Base-by-base conservation (phyloP, 2,329 filamentous ascomycete genomes). In the Beauveria sp. region DNA sequence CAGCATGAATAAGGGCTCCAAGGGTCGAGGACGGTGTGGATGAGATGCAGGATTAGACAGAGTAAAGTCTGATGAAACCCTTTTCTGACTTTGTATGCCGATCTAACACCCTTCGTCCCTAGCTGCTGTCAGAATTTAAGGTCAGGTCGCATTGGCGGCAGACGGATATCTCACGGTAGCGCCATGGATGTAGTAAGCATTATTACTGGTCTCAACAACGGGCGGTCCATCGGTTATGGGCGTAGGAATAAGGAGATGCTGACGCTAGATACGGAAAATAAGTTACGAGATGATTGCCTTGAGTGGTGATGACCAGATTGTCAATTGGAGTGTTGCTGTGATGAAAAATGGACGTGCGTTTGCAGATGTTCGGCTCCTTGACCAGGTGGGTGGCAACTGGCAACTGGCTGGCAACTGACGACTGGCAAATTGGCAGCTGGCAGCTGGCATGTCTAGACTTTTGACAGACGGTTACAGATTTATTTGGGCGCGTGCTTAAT, bases 71-170 rank as follows among this genome's bases (percentile, higher is more conserved):
- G 58, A 60, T 54, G 58, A 53, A 60, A 54, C 58, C 42, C 20
- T 28, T 22, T 48, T 54, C 50, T 42, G 40, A 54, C 42, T 60
- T 54, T 60, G 28, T 28, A 38, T 42, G 58, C 43, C 38, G 50
- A 60, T 53, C 58, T 60, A 60, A 28, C 28, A 48, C 42, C n/a
- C 18, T 46, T 60, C 31, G 16, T 53, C 49, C 42, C 20, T 60
- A 60, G 58, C 49, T 60, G 42, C 49, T 60, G 58, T 60, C 40
- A 60, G 58, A 60, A 60, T 60, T 16, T 16, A 60, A 60, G 58
- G 49, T 54, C 49, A n/a, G 42, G 58, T 60, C 58, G 58, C 58
- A 60, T 60, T 60, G 58, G 58, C 58, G 58, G 58, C 58, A 60
- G 40, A 60, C 42, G 58, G 58, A 54, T 60, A 60, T 60, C 58